phyloP scores from a whole-genome alignment of 148 eudicot species.

The Spergularia marina region DNA sequence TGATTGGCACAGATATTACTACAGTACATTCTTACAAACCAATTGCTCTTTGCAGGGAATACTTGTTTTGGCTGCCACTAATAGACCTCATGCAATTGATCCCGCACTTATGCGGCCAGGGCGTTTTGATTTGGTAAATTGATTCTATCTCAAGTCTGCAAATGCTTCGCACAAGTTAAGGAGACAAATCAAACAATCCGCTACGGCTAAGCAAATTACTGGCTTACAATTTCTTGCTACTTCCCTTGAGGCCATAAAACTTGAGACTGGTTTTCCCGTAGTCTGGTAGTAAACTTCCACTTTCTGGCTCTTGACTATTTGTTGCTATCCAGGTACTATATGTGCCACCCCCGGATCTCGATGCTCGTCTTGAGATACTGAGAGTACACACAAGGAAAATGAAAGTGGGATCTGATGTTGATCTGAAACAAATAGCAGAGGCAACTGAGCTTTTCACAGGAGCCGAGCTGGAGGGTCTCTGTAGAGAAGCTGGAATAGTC shows the following conservation, averaged over 20 bases:
- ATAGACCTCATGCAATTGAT: constrained; percentile 91
- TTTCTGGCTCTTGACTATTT: background rate
- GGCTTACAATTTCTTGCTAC: background rate
- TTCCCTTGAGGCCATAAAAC: too few relatives aligned
- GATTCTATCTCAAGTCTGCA: background rate
- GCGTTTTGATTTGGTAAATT: constrained; percentile 83
- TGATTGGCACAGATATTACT: background rate
- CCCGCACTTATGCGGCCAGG: constrained; percentile 98
- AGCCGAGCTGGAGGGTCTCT: constrained; percentile 85
- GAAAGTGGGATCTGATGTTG: constrained; percentile 61
- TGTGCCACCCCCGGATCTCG: constrained; percentile 91
- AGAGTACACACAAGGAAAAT: constrained; percentile 73
- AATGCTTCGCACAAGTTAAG: background rate
- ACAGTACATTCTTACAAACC: constrained; percentile 1
- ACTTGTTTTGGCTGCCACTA: constrained; percentile 96
- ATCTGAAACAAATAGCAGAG: constrained; percentile 69
- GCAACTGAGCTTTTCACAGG: constrained; percentile 88
- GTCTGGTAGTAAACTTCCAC: background rate
- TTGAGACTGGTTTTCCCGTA: too few relatives aligned
- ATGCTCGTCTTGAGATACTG: constrained; percentile 78
- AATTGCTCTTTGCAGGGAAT: constrained; percentile 55
- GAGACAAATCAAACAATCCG: background rate
- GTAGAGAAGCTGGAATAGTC: constrained; percentile 82
- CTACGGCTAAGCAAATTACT: background rate
- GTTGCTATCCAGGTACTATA: constrained; percentile 62